Conservation (phyloP, 352 stramenopile genomes). For the Globisporangium iwayamae region DNA sequence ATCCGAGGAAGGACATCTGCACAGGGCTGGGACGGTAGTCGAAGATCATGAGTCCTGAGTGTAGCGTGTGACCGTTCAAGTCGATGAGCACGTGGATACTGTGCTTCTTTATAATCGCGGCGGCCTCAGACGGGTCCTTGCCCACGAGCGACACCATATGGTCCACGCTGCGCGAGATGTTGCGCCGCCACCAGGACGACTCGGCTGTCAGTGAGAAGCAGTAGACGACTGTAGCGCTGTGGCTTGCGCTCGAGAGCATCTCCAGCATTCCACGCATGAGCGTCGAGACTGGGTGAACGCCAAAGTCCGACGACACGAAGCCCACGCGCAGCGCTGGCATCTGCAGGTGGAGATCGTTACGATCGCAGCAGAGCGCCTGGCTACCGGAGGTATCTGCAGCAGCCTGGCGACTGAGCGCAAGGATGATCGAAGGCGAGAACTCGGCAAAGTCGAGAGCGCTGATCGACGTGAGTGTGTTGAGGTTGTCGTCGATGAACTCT, state of each 20-base stretch:
- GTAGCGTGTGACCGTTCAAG: constrained; percentile 81
- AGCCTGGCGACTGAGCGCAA: constrained; percentile 17
- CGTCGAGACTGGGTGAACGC: constrained; percentile 69
- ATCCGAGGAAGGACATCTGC: constrained; percentile 75
- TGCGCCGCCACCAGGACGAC: constrained; percentile 76
- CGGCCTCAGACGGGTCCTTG: constrained; percentile 46
- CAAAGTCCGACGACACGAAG: constrained; percentile 84
- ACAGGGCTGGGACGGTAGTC: constrained; percentile 56
- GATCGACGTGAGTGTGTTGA: constrained; percentile 14
- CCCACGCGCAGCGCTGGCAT: constrained; percentile 43
- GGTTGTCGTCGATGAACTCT: constrained; percentile 18
- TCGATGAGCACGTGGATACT: constrained; percentile 78
- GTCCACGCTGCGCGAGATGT: constrained; percentile 68
- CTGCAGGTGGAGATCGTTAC: constrained; percentile 19
- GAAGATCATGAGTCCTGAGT: constrained; percentile 68
- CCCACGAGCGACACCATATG: constrained; percentile 64
- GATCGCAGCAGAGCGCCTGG: constrained; percentile 20
- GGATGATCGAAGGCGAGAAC: constrained; percentile 25
- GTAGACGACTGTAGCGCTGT: constrained; percentile 43
- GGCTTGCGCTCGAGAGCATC: constrained; percentile 30
- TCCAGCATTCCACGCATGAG: constrained; percentile 63
- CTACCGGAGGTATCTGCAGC: no score
- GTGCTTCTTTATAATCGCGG: constrained; percentile 44
- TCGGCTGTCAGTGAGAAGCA: constrained; percentile 63
- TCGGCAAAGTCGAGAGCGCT: constrained; percentile 53